These are phyloP conservation scores for Gyromitra esculenta DNA, from an alignment of 2,329 filamentous ascomycete species.

Conservation along the genomic window DNA sequence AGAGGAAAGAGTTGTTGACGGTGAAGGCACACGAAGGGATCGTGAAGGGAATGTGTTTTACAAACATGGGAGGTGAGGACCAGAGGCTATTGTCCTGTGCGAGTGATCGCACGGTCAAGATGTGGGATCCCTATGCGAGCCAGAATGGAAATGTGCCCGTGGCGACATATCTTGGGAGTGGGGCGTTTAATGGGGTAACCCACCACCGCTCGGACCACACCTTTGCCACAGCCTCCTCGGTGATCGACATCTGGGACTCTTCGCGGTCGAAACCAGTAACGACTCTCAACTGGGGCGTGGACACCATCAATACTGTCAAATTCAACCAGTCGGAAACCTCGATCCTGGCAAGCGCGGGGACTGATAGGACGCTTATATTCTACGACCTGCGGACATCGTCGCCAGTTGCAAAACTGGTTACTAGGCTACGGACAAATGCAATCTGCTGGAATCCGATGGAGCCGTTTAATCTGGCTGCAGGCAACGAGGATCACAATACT, in stretches of 20 bases:
- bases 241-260: slow-evolving; percentile 88
- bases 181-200: slow-evolving; percentile 83
- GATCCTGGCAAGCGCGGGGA: slow-evolving; percentile 83
- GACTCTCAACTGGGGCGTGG: slow-evolving; percentile 64
- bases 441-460: slow-evolving; percentile 97
- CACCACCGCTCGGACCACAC: slow-evolving; percentile 81
- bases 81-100: slow-evolving; percentile 87
- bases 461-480: slow-evolving; percentile 92
- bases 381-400: slow-evolving; percentile 91
- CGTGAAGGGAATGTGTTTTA: slow-evolving; percentile 92
- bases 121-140: slow-evolving; percentile 75
- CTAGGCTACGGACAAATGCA: slow-evolving; percentile 83
- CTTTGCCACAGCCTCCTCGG: slow-evolving; percentile 79
- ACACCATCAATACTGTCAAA: slow-evolving; percentile 86
- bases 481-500: slow-evolving; percentile 92
- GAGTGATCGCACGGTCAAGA: slow-evolving; percentile 84
- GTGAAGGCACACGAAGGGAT: slow-evolving; percentile 89
- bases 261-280: slow-evolving; percentile 85
- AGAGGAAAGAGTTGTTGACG: slow-evolving; percentile 77
- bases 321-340: slow-evolving; percentile 97
- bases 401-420: slow-evolving; percentile 80
- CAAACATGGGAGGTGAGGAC: slow-evolving; percentile 63
- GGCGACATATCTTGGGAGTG: slow-evolving; percentile 83
- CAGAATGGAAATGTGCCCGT: slow-evolving; percentile 75
- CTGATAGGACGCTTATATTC: slow-evolving; percentile 85